Percentiles rank a stretch among this genome's conserved stretches.
Conservation (phyloP, 108 stramenopile species). For the Skeletonema marinoi region DNA sequence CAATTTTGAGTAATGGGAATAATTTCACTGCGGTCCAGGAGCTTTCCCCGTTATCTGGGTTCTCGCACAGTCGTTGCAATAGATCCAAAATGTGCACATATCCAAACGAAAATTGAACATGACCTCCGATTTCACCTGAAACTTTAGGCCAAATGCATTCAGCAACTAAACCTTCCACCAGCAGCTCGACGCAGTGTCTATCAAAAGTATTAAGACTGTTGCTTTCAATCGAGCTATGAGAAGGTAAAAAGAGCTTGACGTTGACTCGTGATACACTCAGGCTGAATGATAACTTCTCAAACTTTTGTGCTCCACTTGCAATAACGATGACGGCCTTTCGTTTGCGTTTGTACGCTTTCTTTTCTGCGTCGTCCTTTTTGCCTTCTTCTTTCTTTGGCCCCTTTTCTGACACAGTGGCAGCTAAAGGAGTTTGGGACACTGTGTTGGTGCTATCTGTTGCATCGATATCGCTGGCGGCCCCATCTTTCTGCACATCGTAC, state of each 20-base stretch:
- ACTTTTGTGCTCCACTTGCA: conserved; percentile 65
- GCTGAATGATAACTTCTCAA: conserved; percentile 67
- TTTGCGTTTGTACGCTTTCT: conserved; percentile 28
- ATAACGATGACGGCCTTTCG: conserved; percentile 62
- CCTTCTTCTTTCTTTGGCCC: background rate
- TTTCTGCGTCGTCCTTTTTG: background rate
- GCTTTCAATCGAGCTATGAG: background rate
- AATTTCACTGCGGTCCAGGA: conserved; percentile 49
- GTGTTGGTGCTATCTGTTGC: background rate
- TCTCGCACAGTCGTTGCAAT: conserved; percentile 7
- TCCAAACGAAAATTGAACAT: conserved; percentile 63
- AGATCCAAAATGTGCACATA: conserved; percentile 46
- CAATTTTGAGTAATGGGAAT: conserved; percentile 32
- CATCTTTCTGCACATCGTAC: conserved; percentile 6
- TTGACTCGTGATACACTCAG: conserved; percentile 54
- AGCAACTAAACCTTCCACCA: conserved; percentile 62
- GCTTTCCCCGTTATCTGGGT: conserved; percentile 2
- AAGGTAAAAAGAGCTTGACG: conserved; percentile 51
- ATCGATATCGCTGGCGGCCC: background rate
- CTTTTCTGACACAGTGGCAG: background rate
- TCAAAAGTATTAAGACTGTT: background rate
- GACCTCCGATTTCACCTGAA: conserved; percentile 53
- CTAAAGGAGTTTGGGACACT: background rate
- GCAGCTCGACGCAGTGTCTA: conserved; percentile 59
- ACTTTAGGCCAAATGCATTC: conserved; percentile 80